These are phyloP conservation scores for Haemoproteus tartakovskyi DNA, from an alignment of 169 alveolate genomes.

Conservation along the genomic window DNA sequence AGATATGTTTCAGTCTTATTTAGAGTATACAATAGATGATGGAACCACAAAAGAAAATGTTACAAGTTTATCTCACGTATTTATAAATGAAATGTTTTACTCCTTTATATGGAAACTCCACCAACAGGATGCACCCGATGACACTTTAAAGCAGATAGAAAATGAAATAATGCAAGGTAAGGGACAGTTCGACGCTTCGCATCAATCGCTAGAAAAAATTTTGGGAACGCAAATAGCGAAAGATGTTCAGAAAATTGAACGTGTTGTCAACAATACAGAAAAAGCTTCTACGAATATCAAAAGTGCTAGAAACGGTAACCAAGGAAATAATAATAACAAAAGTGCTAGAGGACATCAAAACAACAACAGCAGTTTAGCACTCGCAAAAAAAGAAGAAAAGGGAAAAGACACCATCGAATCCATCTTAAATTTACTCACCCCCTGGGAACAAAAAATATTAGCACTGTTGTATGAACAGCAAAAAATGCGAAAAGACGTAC, in stretches of 20 bases:
- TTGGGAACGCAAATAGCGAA: conserved; percentile 36
- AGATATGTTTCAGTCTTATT: too few species aligned
- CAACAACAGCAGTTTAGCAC: too few species aligned
- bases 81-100: conserved; percentile 64
- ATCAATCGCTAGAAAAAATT: conserved; percentile 51
- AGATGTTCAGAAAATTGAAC: conserved; percentile 17
- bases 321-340: conserved; percentile 20
- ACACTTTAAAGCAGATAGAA: conserved; percentile 14
- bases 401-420: conserved; percentile 67
- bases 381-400: conserved; percentile 69
- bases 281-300: conserved; percentile 33
- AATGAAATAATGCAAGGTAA: conserved; percentile 38
- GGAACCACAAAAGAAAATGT: conserved; percentile 19
- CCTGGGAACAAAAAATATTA: conserved; percentile 80
- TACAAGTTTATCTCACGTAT: conserved; percentile 58
- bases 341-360: too few species aligned
- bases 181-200: conserved; percentile 37
- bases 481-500: conserved; percentile 74
- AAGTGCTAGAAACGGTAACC: conserved; percentile 6
- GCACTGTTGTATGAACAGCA: conserved; percentile 79
- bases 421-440: conserved; percentile 69
- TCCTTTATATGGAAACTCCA: conserved; percentile 30
- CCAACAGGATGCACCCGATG: conserved; percentile 8
- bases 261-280: conserved; percentile 32
- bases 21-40: neutral